These are phyloP conservation scores for Myrica gale DNA, from an alignment of 306 rosid species.

Conservation along the genomic window DNA sequence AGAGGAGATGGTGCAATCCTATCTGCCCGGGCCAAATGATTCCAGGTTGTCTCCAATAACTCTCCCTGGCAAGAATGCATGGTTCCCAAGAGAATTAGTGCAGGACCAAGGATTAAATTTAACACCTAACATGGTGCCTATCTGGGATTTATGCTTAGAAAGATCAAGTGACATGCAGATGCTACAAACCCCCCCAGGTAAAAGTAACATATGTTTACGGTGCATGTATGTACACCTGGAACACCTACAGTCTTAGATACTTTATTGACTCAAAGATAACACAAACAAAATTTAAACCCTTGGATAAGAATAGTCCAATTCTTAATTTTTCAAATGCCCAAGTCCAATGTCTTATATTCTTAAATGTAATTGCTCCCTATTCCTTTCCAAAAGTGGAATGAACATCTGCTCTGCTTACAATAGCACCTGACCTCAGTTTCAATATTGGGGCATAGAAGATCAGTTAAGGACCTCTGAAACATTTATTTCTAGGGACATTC, in stretches of 20 bases:
- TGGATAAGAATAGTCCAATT: not conserved
- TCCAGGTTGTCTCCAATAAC: constrained; percentile 71
- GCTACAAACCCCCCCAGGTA: not conserved
- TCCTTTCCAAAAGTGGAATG: too few species aligned
- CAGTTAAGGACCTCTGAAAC: too few species aligned
- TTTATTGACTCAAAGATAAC: not conserved
- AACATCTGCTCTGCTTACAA: too few species aligned
- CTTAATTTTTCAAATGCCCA: too few species aligned
- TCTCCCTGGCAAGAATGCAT: constrained; percentile 55
- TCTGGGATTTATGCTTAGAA: not conserved
- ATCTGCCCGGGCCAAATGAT: constrained; percentile 50
- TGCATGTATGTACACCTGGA: not conserved
- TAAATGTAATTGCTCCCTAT: not conserved
- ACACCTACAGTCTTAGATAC: not conserved
- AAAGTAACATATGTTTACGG: not conserved
- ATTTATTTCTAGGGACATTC: too few species aligned
- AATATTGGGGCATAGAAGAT: too few species aligned
- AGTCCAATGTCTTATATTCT: too few species aligned
- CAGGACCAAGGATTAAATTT: not conserved
- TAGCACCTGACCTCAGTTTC: too few species aligned
- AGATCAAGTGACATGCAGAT: not conserved
- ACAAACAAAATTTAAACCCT: constrained; percentile 1
- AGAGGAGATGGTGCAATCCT: constrained; percentile 53
- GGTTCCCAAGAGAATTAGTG: constrained; percentile 12
- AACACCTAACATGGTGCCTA: not conserved